A percentile compares a stretch with the other conserved stretches of the same genome.
Conservation (phyloP, 2,329 filamentous ascomycete genomes). For the Periconia sp. region DNA sequence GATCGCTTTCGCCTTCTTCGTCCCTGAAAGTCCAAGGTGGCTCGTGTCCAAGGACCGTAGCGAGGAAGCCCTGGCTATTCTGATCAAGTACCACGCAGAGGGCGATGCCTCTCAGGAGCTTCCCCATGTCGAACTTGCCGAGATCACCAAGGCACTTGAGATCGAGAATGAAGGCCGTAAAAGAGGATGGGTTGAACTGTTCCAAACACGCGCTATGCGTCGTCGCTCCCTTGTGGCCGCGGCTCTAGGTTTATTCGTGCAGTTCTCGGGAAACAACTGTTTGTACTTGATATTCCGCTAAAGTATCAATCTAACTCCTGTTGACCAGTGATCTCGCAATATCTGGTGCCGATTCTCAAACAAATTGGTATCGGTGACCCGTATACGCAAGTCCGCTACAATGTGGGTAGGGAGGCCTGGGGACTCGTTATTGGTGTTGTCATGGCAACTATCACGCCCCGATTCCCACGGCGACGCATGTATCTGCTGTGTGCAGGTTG, state of each 20-base stretch:
- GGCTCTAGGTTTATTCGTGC: slow-evolving; percentile 66
- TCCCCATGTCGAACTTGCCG: slow-evolving; percentile 66
- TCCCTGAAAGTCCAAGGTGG: slow-evolving; percentile 69
- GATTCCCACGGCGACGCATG: slow-evolving; percentile 57
- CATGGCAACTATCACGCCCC: slow-evolving; percentile 58
- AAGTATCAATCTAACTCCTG: not conserved
- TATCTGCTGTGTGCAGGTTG: slow-evolving; percentile 52
- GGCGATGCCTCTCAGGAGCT: slow-evolving; percentile 56
- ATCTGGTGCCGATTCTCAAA: slow-evolving; percentile 63
- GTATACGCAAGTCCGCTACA: slow-evolving; percentile 43
- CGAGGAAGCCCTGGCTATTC: slow-evolving; percentile 62
- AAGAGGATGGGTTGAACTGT: slow-evolving; percentile 61
- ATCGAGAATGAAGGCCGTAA: slow-evolving; percentile 57
- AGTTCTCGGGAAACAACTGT: slow-evolving; percentile 65
- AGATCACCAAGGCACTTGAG: slow-evolving; percentile 65
- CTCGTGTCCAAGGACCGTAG: slow-evolving; percentile 65
- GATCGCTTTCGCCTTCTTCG: slow-evolving; percentile 61
- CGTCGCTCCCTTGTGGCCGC: slow-evolving; percentile 64
- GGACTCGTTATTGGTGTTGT: slow-evolving; percentile 59
- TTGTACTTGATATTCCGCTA: slow-evolving; percentile 36
- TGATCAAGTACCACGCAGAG: slow-evolving; percentile 66
- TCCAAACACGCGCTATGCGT: slow-evolving; percentile 65
- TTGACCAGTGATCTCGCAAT: slow-evolving; percentile 51
- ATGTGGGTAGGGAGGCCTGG: slow-evolving; percentile 62
- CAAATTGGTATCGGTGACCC: slow-evolving; percentile 61